These are phyloP conservation scores for Aspergillus ostianus DNA, from an alignment of 495 filamentous ascomycete genomes.

Conservation along the genomic window DNA sequence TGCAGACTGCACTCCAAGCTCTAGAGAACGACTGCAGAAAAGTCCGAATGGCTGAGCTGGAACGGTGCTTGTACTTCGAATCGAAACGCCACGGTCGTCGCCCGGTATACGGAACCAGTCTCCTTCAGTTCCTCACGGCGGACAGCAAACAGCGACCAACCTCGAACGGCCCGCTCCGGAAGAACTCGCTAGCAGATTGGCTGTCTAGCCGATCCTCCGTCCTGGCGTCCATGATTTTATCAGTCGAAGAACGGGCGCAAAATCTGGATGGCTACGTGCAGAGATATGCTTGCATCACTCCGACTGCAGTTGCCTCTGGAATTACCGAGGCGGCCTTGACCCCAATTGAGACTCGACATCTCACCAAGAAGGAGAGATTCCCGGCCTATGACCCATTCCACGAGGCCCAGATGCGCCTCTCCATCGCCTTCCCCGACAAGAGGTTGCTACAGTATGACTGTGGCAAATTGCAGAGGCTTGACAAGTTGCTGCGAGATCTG, in stretches of 20 bases:
- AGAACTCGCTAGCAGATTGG: conserved; percentile 62
- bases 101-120: conserved; percentile 74
- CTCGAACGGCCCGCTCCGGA: conserved; percentile 38
- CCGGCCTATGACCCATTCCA: conserved; percentile 81
- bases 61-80: conserved; percentile 77
- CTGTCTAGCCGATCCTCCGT: conserved; percentile 65
- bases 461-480: conserved; percentile 91
- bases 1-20: conserved; percentile 67
- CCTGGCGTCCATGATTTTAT: conserved; percentile 71
- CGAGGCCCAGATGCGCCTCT: conserved; percentile 85
- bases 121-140: conserved; percentile 69
- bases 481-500: conserved; percentile 79
- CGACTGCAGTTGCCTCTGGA: conserved; percentile 78
- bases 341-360: conserved; percentile 58
- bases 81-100: conserved; percentile 74
- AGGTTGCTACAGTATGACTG: conserved; percentile 95
- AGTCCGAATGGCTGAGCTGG: conserved; percentile 73
- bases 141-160: conserved; percentile 48
- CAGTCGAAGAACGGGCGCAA: conserved; percentile 67
- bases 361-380: conserved; percentile 50
- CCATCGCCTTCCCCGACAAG: conserved; percentile 96
- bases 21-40: conserved; percentile 70
- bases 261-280: conserved; percentile 72
- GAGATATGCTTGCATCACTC: conserved; percentile 88
- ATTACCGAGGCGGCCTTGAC: conserved; percentile 66